Percentiles rank a stretch among this genome's conserved stretches.
These are phyloP conservation scores for Globisporangium lucens DNA, from an alignment of 352 stramenopile genomes.

Conservation along the genomic window DNA sequence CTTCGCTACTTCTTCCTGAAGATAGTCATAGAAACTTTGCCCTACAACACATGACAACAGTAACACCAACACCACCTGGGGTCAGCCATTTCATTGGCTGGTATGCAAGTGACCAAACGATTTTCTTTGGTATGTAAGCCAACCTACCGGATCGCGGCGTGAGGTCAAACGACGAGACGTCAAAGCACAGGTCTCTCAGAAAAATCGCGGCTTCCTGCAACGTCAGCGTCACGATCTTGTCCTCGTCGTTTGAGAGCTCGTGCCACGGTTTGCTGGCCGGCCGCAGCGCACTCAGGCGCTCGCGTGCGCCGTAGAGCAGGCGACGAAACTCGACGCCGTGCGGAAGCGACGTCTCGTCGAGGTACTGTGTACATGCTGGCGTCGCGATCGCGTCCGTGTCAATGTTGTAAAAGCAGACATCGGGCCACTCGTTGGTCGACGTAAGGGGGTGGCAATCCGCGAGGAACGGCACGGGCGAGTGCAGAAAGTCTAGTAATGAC, in stretches of 20 bases:
- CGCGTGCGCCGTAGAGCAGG: slow-evolving; percentile 49
- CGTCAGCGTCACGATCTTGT: slow-evolving; percentile 71
- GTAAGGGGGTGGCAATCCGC: slow-evolving; percentile 59
- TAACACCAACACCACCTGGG: background rate
- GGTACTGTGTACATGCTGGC: slow-evolving; percentile 39
- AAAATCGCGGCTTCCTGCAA: slow-evolving; percentile 76
- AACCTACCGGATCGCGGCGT: slow-evolving; percentile 43
- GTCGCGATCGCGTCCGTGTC: slow-evolving; percentile 51
- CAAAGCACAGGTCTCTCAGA: slow-evolving; percentile 60
- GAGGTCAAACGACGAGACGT: slow-evolving; percentile 62
- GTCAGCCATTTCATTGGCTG: background rate
- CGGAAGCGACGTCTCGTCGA: slow-evolving; percentile 48
- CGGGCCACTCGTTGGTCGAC: slow-evolving; percentile 70
- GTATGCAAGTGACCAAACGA: too few relatives aligned
- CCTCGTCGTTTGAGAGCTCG: slow-evolving; percentile 73
- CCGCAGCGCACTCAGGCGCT: slow-evolving; percentile 43
- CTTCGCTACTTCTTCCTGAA: slow-evolving; percentile 72
- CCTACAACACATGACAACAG: slow-evolving; percentile 13
- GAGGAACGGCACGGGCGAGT: slow-evolving; percentile 81
- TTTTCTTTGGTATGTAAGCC: too few relatives aligned
- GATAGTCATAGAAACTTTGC: slow-evolving; percentile 65
- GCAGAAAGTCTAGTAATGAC: slow-evolving; percentile 72
- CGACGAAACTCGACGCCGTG: slow-evolving; percentile 58
- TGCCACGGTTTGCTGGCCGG: slow-evolving; percentile 62
- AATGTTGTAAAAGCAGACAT: slow-evolving; percentile 85